phyloP scores from a whole-genome alignment of 2,329 filamentous ascomycete genomes.

The Fusarium agapanthi region DNA sequence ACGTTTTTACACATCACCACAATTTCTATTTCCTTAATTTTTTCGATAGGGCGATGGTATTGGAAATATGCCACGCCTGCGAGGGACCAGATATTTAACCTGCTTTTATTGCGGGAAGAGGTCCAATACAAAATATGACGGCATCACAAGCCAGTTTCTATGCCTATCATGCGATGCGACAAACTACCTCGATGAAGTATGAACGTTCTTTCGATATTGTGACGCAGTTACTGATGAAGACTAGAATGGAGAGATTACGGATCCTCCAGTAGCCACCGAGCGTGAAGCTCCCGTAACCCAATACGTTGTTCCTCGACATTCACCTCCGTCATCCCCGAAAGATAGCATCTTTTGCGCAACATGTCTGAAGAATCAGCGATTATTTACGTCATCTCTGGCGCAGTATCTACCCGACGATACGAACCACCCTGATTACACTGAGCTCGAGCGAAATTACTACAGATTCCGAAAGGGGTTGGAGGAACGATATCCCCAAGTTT shows the following conservation, averaged over 20 bases:
- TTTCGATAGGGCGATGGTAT: conserved; percentile 7
- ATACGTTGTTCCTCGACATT: conserved; percentile 57
- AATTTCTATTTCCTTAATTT: background rate
- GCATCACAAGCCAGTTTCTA: conserved; percentile 70
- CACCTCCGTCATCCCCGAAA: conserved; percentile 16
- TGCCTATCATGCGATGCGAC: conserved; percentile 84
- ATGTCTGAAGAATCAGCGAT: conserved; percentile 88
- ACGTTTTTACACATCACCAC: background rate
- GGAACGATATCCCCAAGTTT: conserved; percentile 87
- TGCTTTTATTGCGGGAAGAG: conserved; percentile 88
- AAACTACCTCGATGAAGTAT: conserved; percentile 88
- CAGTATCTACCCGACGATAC: conserved; percentile 77
- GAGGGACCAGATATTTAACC: conserved; percentile 57
- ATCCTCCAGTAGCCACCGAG: conserved; percentile 74
- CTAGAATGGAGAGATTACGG: conserved; percentile 87
- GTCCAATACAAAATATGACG: conserved; percentile 67
- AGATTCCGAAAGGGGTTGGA: conserved; percentile 78
- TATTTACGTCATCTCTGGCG: conserved; percentile 78
- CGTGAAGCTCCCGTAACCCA: conserved; percentile 52
- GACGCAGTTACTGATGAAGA: conserved; percentile 3
- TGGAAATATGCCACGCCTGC: conserved; percentile 54
- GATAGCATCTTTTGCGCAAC: conserved; percentile 71
- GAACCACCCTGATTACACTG: conserved; percentile 72
- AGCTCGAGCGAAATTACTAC: conserved; percentile 74
- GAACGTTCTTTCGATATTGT: fast-evolving